Conservation (phyloP, 148 eudicot genomes). For the Dianthus caryophyllus region DNA sequence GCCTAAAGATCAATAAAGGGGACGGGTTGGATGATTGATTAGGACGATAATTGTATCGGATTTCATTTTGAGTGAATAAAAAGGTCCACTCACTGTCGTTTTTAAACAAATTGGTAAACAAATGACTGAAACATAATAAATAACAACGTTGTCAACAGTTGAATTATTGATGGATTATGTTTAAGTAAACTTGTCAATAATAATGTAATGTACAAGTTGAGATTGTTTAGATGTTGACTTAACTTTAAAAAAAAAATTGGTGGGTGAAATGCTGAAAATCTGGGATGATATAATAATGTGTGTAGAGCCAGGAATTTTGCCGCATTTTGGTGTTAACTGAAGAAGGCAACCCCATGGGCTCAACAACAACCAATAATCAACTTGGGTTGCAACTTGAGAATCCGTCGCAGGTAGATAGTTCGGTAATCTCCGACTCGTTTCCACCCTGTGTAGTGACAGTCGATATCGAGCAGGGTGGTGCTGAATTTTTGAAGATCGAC, state of each 20-base stretch:
- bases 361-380: slow-evolving; percentile 19
- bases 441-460: slow-evolving; percentile 34
- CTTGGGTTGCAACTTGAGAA: slow-evolving; percentile 33
- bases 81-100: no score
- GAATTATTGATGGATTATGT: background rate
- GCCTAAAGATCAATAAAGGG: no score
- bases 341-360: slow-evolving; percentile 23
- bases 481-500: slow-evolving; percentile 30
- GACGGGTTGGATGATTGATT: no score
- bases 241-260: slow-evolving; percentile 4
- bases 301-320: slow-evolving; percentile 14
- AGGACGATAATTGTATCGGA: no score
- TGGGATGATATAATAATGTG: slow-evolving; percentile 2
- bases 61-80: no score
- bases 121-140: no score
- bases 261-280: background rate
- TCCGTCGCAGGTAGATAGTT: slow-evolving; percentile 20
- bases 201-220: background rate
- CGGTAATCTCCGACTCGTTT: slow-evolving; percentile 28
- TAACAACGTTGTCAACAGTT: background rate
- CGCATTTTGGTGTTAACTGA: slow-evolving; percentile 34
- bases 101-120: no score
- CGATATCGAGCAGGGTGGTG: slow-evolving; percentile 55
- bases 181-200: background rate
- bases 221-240: slow-evolving; percentile 8